Percentiles rank a stretch among this genome's conserved stretches.
These are phyloP conservation scores for Cytospora piceicola DNA, from an alignment of 2,329 filamentous ascomycete genomes.

Conservation along the genomic window DNA sequence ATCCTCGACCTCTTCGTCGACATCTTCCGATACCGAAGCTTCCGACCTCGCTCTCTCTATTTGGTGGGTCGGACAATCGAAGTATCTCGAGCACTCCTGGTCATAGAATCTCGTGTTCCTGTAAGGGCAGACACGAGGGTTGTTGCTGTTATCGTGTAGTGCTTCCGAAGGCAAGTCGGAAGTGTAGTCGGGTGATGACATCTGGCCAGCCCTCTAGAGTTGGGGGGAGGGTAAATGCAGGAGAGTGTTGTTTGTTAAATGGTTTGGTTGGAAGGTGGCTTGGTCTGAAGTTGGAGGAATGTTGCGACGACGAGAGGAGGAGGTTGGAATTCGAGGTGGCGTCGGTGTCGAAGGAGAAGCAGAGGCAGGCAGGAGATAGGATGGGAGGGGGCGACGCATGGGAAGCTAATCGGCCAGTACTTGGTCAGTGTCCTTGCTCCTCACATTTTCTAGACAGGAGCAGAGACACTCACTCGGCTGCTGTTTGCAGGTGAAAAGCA, in stretches of 20 bases:
- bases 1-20: conserved; percentile 31
- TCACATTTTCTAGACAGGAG: background rate
- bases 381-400: background rate
- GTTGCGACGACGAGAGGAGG: background rate
- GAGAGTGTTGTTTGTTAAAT: conserved; percentile 15
- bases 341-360: background rate
- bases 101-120: conserved; percentile 45
- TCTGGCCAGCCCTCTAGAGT: conserved; percentile 20
- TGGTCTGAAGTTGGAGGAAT: conserved; percentile 19
- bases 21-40: conserved; percentile 36
- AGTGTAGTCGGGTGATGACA: conserved; percentile 29
- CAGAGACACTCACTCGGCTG: background rate
- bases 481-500: background rate
- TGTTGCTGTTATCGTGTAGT: conserved; percentile 4
- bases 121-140: conserved; percentile 43
- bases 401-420: background rate
- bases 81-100: conserved; percentile 51
- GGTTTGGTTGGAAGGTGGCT: background rate
- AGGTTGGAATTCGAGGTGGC: background rate
- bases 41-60: conserved; percentile 41
- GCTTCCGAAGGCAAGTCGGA: conserved; percentile 21
- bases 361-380: background rate
- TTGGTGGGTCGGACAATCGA: conserved; percentile 54
- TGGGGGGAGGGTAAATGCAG: background rate
- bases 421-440: background rate